These are phyloP conservation scores for Symbiodinium natans DNA, from an alignment of 73 alveolate genomes.

Conservation along the genomic window DNA sequence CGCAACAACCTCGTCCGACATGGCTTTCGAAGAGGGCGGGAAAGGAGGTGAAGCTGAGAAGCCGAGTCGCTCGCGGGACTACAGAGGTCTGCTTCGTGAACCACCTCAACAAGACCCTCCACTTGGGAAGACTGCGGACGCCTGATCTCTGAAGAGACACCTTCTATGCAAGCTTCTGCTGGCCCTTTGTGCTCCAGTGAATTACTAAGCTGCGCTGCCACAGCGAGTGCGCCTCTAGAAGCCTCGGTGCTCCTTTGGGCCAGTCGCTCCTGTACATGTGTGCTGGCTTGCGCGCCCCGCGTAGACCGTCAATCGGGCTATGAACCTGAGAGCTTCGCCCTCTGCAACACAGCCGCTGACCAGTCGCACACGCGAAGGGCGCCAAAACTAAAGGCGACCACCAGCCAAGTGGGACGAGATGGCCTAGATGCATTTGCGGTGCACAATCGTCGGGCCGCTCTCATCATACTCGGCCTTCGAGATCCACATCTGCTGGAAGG, in stretches of 20 bases:
- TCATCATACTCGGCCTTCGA: conserved; percentile 99
- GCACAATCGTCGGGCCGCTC: conserved; percentile 98
- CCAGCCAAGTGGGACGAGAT: not conserved
- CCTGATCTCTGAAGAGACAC: no score
- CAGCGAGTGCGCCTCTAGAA: not conserved
- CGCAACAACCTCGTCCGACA: conserved; percentile 89
- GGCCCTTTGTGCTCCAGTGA: no score
- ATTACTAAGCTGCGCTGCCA: no score
- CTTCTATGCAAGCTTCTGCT: no score
- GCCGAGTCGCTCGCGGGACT: no score
- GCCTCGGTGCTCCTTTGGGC: not conserved
- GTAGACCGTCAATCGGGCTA: conserved; percentile 78
- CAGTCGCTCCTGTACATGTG: not conserved
- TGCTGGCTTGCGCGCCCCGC: not conserved
- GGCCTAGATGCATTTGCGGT: conserved; percentile 97
- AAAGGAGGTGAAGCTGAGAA: no score
- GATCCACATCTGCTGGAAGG: conserved; percentile 98
- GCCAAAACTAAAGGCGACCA: not conserved
- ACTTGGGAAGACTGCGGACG: no score
- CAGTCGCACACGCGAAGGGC: not conserved
- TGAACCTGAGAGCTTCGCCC: not conserved
- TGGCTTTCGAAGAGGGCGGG: no score
- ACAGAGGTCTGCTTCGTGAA: no score
- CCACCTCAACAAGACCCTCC: no score
- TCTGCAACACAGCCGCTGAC: not conserved